These are phyloP conservation scores for Solanum medicagineum DNA, from an alignment of 257 asterid genomes.

Conservation along the genomic window DNA sequence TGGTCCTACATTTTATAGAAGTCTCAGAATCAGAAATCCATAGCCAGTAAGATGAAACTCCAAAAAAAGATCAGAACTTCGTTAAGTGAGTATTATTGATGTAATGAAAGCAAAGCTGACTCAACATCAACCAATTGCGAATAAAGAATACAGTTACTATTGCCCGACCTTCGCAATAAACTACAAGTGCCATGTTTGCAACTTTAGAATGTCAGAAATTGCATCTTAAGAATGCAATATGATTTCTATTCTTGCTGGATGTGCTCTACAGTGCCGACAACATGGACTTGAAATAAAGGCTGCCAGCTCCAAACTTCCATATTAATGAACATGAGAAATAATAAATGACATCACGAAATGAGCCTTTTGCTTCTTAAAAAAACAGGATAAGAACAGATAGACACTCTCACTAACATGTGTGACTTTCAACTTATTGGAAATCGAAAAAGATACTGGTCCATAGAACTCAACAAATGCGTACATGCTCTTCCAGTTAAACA, in stretches of 20 bases:
- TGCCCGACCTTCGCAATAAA: neutral
- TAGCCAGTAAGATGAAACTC: neutral
- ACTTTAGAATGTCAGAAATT: neutral
- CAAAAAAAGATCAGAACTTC: neutral
- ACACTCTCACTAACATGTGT: neutral
- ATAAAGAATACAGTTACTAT: neutral
- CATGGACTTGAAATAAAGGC: neutral
- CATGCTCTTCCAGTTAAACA: neutral
- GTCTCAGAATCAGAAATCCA: neutral
- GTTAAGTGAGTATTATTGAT: neutral
- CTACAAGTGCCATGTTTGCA: neutral
- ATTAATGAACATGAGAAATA: neutral
- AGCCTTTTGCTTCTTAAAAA: neutral
- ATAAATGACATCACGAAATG: neutral
- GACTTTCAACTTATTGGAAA: neutral
- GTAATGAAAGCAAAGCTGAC: neutral
- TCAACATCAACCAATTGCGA: neutral
- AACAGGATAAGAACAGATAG: neutral
- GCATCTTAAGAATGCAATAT: neutral
- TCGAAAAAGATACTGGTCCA: neutral
- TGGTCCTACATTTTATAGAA: constrained; percentile 36
- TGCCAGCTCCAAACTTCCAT: neutral
- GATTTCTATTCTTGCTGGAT: neutral
- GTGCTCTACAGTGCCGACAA: neutral
- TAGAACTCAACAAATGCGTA: neutral